Conservation (phyloP, 116 monocot species). For the Trichopus zeylanicus region DNA sequence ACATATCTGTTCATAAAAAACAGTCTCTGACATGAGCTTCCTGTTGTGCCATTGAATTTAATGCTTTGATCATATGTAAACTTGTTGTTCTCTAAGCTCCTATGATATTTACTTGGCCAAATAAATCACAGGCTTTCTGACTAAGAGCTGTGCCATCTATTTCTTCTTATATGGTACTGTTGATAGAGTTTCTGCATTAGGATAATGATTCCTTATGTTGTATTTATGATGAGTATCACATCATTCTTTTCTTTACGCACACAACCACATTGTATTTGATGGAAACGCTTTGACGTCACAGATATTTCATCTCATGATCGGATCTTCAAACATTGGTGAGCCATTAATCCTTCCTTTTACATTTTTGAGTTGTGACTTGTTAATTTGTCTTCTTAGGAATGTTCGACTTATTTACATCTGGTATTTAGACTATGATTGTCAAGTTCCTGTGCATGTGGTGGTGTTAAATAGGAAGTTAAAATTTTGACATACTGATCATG, state of each 20-base stretch:
- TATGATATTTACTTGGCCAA: not conserved
- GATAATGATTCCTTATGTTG: not conserved
- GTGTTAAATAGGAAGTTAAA: not conserved
- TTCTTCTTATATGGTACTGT: not conserved
- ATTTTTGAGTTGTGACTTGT: not conserved
- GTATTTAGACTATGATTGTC: not conserved
- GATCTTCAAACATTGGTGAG: conserved; percentile 42
- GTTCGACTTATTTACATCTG: not conserved
- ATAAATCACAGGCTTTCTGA: too few relatives aligned
- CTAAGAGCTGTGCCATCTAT: too few relatives aligned
- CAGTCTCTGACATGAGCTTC: not conserved
- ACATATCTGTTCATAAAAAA: not conserved
- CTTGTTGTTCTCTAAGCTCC: not conserved
- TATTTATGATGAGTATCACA: not conserved
- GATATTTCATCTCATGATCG: conserved; percentile 59
- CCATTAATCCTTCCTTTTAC: not conserved
- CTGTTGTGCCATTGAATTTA: not conserved
- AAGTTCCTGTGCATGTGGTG: not conserved
- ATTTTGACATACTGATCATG: not conserved
- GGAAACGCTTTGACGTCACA: conserved; percentile 23
- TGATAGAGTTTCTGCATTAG: not conserved
- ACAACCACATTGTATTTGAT: not conserved
- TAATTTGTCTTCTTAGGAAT: not conserved
- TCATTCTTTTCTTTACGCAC: not conserved
- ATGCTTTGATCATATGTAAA: not conserved